phyloP scores from a whole-genome alignment of 192 early-diverging fungal genomes.

The Backusella tarrabulga region DNA sequence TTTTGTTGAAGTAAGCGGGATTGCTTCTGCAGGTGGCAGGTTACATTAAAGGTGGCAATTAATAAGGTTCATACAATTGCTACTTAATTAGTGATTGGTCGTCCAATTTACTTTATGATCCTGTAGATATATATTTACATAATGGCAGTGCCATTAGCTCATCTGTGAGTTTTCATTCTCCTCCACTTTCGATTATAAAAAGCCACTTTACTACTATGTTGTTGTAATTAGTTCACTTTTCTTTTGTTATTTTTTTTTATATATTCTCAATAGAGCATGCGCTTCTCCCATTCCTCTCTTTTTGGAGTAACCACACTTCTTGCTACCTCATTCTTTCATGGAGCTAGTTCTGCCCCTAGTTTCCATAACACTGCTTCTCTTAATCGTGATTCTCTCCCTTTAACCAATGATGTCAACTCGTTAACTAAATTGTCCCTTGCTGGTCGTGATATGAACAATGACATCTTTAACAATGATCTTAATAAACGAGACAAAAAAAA shows the following conservation, averaged over 20 bases:
- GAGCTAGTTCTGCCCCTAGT: background rate
- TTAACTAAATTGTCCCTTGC: conserved; percentile 4
- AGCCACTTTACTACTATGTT: background rate
- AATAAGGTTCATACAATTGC: background rate
- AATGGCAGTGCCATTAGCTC: background rate
- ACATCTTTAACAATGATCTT: background rate
- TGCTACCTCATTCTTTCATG: background rate
- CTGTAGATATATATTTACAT: background rate
- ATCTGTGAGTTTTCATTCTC: background rate
- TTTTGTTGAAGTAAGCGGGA: background rate
- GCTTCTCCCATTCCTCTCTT: conserved; percentile 13
- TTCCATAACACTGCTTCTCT: background rate
- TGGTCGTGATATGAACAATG: conserved; percentile 1
- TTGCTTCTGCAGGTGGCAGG: background rate
- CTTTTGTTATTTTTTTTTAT: background rate
- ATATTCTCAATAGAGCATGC: background rate
- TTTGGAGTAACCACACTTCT: background rate
- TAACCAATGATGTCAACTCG: background rate
- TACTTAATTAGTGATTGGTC: background rate
- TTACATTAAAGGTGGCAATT: background rate
- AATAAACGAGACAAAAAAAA: background rate
- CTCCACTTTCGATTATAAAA: background rate
- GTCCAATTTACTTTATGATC: background rate
- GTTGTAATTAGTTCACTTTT: background rate
- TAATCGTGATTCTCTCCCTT: background rate